Percentiles rank a stretch among this genome's conserved stretches.
phyloP scores from a whole-genome alignment of 2,329 filamentous ascomycete species.

The Alternaria brassicicola region DNA sequence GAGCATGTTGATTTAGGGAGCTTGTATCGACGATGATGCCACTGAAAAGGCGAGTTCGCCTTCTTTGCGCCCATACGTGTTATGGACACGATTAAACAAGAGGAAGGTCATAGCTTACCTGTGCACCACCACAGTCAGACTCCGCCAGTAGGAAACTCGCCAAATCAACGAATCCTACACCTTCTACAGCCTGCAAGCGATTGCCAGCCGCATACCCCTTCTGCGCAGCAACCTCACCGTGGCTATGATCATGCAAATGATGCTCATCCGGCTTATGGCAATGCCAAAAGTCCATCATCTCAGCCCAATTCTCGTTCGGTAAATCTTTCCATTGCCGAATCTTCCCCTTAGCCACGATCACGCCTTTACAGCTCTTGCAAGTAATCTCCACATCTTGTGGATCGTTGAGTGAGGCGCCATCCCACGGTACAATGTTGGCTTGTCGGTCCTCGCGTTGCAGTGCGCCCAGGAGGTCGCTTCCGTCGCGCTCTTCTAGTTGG shows the following conservation, averaged over 20 bases:
- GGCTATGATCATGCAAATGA: constrained; percentile 59
- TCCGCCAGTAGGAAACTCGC: constrained; percentile 74
- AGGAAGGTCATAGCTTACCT: constrained; percentile 48
- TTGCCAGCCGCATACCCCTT: constrained; percentile 85
- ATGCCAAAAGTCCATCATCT: constrained; percentile 99
- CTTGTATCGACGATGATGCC: constrained; percentile 64
- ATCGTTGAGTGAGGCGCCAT: constrained; percentile 43
- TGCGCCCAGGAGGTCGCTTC: constrained; percentile 35
- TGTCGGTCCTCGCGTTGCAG: constrained; percentile 41
- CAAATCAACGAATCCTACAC: constrained; percentile 80
- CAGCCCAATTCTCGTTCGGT: constrained; percentile 96
- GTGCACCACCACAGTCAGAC: constrained; percentile 64
- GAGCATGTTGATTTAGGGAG: constrained; percentile 58
- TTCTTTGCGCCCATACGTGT: constrained; percentile 60
- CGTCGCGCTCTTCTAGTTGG: constrained; percentile 55
- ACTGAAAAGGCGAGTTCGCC: constrained; percentile 56
- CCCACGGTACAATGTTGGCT: constrained; percentile 53
- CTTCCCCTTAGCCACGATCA: constrained; percentile 24
- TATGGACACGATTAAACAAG: not conserved
- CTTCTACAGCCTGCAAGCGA: constrained; percentile 68
- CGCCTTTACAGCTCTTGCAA: constrained; percentile 36
- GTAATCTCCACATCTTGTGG: constrained; percentile 26
- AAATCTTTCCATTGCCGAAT: constrained; percentile 80
- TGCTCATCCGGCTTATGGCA: constrained; percentile 85
- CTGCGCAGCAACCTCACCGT: constrained; percentile 34